phyloP scores from a whole-genome alignment of 2,329 filamentous ascomycete species.

The Orbilia blumenaviensis region DNA sequence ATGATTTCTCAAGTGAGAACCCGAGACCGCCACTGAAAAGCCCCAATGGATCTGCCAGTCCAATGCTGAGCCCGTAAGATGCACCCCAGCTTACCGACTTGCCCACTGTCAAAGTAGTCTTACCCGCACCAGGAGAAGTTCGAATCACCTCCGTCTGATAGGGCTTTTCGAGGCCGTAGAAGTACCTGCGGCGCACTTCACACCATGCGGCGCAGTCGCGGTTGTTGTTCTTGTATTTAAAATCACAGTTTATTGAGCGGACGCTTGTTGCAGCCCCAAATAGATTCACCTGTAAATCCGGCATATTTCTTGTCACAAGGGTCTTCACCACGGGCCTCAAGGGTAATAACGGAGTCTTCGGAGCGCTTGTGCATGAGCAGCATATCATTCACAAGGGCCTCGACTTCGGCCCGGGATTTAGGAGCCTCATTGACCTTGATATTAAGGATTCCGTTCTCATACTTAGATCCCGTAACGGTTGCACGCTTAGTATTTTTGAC shows the following conservation, averaged over 20 bases:
- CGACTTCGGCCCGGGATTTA: neutral
- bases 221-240: slow-evolving; percentile 10
- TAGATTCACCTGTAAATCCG: neutral
- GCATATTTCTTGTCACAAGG: neutral
- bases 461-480: neutral
- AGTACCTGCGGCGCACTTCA: slow-evolving; percentile 13
- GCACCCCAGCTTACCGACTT: slow-evolving; percentile 3
- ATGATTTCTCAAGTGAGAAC: neutral
- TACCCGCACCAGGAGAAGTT: neutral
- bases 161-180: slow-evolving; percentile 1
- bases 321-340: neutral
- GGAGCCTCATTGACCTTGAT: neutral
- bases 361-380: neutral
- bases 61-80: neutral
- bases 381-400: neutral
- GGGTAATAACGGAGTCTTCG: neutral
- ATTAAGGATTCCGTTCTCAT: slow-evolving; percentile 8
- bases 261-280: slow-evolving; percentile 18
- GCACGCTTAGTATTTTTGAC: neutral
- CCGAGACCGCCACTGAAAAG: slow-evolving; percentile 6
- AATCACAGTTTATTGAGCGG: neutral
- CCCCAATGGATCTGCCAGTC: neutral
- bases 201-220: slow-evolving; percentile 7
- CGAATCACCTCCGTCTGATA: neutral
- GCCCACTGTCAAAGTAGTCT: neutral